Evolutionary conservation across 2,329 filamentous ascomycete species (phyloP), one percentile per base, ranked within the genome.

Genomic region (Orbilia quercus): DNA sequence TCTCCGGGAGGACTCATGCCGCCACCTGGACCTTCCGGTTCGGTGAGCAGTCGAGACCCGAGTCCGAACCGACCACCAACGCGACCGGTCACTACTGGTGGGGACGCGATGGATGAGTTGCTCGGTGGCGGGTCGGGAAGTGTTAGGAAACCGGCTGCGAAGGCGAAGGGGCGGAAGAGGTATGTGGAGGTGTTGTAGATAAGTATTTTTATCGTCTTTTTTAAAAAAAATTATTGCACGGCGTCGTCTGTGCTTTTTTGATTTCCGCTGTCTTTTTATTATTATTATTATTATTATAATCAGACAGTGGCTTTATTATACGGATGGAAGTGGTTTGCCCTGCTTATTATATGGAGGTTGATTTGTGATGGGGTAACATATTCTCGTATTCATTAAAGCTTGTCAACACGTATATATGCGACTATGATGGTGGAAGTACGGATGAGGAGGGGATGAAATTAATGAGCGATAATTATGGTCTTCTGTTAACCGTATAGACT

Each of bases 111-210:
- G 79, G 95, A 99, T 78, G 95, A 99, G 80, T 83, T 99, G 75
- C 83, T 99, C 2, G 47, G 53, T 20, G 91, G 91, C 3, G 88
- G 90, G 2, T 1, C 81, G 79, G 77, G 83, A 84, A 3, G 85
- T 84, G 0, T 82, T 79, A 79, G 80, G 11, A 80, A 80, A 34
- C 80, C 80, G 47, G 83, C 82, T 76, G 90, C 87, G 80, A 91
- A 90, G 80, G 84, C 86, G 78, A 91, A 92, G 83, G 96, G 92
- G 84, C 88, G 89, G 20, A 90, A 92, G 28, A 85, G 93, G 25
- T 99, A 99, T 83, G 89, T 99, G 28, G 95, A 99, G 85, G 92
- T 99, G 72, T 97, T 98, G 92, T 90, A 72, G 50, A 66, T 54
- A 59, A 23, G 31, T 42, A 53, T 38, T 12, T 2, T 31, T 5